Base-by-base conservation (phyloP, 2,329 filamentous ascomycete species). In the Diaporthe batatas region DNA sequence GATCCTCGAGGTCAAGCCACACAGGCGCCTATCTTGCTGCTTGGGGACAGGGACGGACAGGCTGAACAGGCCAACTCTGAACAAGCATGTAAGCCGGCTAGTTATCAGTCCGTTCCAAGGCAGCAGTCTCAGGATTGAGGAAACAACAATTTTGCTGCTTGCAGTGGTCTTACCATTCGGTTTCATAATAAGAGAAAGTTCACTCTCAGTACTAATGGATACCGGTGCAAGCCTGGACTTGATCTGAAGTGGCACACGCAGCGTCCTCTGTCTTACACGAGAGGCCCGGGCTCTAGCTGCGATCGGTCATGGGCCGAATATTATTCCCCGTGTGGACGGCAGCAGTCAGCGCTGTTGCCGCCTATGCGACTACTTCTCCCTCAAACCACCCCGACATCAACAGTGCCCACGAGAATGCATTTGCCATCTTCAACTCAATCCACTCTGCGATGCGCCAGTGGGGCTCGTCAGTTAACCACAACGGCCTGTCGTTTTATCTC, bases 401-500 rank as follows among this genome's bases (percentile, higher is more conserved):
- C 21, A 67, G 57, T 11, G 70, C 70, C 32, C 57, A 44, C 10
- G 39, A 67, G 2, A 68, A 73, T 42, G 73, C 71, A 8, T 74
- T 73, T 25, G 29, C 70, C 16, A n/a, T 74, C 55, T 74, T 74
- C 65, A 74, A 74, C 65, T 72, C 73, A 4, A 59, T 74, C 34
- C 73, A 74, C 29, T 65, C 70, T 42, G 73, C 73, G 7, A 68
- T 74, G 65, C 65, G 73, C 14, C 73, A 91, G 82, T 92, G 88
- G 87, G 89, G 88, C 3, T 90, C 88, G 0, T 90, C 88, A 0
- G 77, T 91, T 1, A 85, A 91, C 73, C 90, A 91, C 77, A 92
- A 92, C 78, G 90, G 90, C 73, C 89, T 91, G 85, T 89, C 87
- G 0, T 85, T 90, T 73, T 91, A 91, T 78, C 80, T 89, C 0